Conservation (phyloP, 345 rosid species). For the Linum lewisii region DNA sequence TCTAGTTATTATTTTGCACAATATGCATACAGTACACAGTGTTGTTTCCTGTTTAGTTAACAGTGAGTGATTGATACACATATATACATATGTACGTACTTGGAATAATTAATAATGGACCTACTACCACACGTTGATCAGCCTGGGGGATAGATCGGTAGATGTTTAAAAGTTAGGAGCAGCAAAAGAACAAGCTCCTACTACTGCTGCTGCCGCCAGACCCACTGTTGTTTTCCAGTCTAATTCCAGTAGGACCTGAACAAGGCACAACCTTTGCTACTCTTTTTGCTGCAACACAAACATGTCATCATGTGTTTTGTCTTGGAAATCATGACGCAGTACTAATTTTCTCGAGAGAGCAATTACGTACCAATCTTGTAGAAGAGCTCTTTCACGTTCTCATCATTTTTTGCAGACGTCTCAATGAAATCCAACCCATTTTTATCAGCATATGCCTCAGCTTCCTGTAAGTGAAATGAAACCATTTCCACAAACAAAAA, state of each 20-base stretch:
- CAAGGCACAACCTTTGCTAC: slow-evolving; percentile 53
- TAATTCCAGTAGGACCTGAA: slow-evolving; percentile 55
- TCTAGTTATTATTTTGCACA: too few species aligned
- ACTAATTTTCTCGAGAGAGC: not conserved
- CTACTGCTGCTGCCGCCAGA: slow-evolving; percentile 9
- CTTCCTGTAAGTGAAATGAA: slow-evolving; percentile 61
- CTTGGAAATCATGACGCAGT: too few species aligned
- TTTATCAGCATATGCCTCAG: slow-evolving; percentile 53
- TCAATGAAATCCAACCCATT: slow-evolving; percentile 57
- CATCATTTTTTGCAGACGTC: slow-evolving; percentile 64
- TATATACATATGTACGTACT: too few species aligned
- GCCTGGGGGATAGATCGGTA: too few species aligned
- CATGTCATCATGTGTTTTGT: slow-evolving; percentile 5
- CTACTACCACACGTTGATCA: too few species aligned
- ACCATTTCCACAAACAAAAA: not conserved
- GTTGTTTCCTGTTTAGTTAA: too few species aligned
- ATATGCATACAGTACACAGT: too few species aligned
- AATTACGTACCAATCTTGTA: slow-evolving; percentile 65
- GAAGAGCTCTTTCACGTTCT: slow-evolving; percentile 66
- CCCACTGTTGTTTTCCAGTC: slow-evolving; percentile 24
- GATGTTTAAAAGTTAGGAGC: too few species aligned
- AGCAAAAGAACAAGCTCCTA: slow-evolving; percentile 54
- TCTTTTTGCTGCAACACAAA: slow-evolving; percentile 48
- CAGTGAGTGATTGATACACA: too few species aligned
- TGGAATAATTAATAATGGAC: too few species aligned